phyloP scores from a whole-genome alignment of 768 basidiomycete species.

The Auriscalpium orientale region DNA sequence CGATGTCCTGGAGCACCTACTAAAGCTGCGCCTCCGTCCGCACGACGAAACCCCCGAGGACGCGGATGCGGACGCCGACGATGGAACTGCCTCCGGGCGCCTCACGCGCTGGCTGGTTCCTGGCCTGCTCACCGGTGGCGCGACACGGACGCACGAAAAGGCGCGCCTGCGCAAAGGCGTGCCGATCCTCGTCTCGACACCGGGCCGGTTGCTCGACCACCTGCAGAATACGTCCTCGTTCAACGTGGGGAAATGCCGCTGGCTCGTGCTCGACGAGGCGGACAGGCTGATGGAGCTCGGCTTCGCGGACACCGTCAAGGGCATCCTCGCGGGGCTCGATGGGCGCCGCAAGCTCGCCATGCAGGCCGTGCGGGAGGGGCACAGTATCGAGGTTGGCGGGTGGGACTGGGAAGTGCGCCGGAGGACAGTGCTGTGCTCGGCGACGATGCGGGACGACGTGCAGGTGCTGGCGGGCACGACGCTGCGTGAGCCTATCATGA shows the following conservation, averaged over 20 bases:
- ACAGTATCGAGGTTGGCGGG: slow-evolving; percentile 64
- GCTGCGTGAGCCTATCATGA: slow-evolving; percentile 70
- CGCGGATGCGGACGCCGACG: slow-evolving; percentile 27
- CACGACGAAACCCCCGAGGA: slow-evolving; percentile 47
- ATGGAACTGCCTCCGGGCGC: slow-evolving; percentile 27
- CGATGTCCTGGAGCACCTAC: slow-evolving; percentile 80
- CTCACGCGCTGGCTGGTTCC: slow-evolving; percentile 92
- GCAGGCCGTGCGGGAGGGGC: slow-evolving; percentile 60
- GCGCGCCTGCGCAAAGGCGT: slow-evolving; percentile 89
- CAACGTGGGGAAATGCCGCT: slow-evolving; percentile 87
- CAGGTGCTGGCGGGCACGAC: slow-evolving; percentile 86
- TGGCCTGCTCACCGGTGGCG: slow-evolving; percentile 89
- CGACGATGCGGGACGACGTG: slow-evolving; percentile 92
- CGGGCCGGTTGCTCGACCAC: slow-evolving; percentile 92
- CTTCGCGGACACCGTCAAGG: slow-evolving; percentile 91
- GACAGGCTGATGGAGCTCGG: slow-evolving; percentile 97
- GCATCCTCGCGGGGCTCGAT: slow-evolving; percentile 82
- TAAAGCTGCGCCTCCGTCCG: slow-evolving; percentile 66
- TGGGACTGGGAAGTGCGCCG: slow-evolving; percentile 79
- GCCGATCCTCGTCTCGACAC: slow-evolving; percentile 92
- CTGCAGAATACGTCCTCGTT: slow-evolving; percentile 93
- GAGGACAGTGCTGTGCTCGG: slow-evolving; percentile 90
- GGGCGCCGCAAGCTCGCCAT: slow-evolving; percentile 68
- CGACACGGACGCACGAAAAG: slow-evolving; percentile 92
- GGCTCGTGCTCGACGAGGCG: slow-evolving; percentile 96